Evolutionary conservation across 148 eudicot genomes (phyloP), one percentile per base, ranked within the genome.

Genomic region (Camellia granthamiana): DNA sequence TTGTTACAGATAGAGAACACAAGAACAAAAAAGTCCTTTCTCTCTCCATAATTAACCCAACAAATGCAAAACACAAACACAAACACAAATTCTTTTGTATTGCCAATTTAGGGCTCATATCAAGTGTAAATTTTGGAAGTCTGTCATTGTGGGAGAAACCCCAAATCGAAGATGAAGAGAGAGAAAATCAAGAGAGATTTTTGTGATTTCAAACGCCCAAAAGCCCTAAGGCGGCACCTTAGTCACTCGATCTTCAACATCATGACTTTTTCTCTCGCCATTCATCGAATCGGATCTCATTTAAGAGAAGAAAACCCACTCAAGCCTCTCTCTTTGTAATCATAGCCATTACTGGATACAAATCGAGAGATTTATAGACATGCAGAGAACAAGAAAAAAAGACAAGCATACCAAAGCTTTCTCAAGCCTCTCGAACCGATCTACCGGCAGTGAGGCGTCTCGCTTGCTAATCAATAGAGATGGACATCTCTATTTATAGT

Each of bases 311-410:
- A 38, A 73, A 23, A 49, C 81, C 79, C 82, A 69, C 85, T 83
- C 75, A 38, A 79, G 85, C 82, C 85, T 83, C 85, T 83, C 85
- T 79, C 85, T 83, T 83, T 79, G 13, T 75, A 83, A 83, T 83
- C 82, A 83, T 46, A 60, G 85, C 82, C 38, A 30, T 30, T 30
- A 30, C 38, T 30, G 38, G 38, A 30, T 30, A 30, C 38, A 30
- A 30, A 30, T 30, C 1, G 38, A 30, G 38, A 30, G 1, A 30
- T 30, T 30, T 30, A 30, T 30, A 30, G 38, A 30, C 38, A 30
- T 30, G 38, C 38, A 30, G 38, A 30, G 38, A 30, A 30, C 38
- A 30, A 30, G 38, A 30, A 30, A 30, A 30, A 49, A 49, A 49
- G 52, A 49, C 6, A 49, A 49, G 56, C 30, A 71, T 47, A 71